These are phyloP conservation scores for Aspergillus novoparasiticus DNA, from an alignment of 2,329 filamentous ascomycete genomes.

Conservation along the genomic window DNA sequence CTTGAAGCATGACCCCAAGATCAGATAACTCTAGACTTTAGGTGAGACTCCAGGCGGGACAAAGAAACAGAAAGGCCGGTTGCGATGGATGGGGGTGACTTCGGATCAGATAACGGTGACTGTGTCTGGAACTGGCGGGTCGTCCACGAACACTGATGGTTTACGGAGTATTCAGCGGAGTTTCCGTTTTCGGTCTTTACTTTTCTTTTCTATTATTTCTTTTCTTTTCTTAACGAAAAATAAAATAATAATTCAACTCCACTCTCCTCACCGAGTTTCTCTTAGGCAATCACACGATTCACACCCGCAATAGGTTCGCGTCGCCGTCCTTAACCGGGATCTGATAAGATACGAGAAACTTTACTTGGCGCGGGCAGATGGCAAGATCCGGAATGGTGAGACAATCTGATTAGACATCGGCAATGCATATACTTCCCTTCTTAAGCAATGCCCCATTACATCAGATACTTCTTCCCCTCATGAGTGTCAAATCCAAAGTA, in stretches of 20 bases:
- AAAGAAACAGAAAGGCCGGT: not conserved
- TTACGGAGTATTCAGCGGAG: not conserved
- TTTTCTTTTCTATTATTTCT: not conserved
- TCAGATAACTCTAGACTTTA: slow-evolving; percentile 11
- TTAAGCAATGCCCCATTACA: not conserved
- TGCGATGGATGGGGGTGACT: not conserved
- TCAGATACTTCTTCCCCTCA: not conserved
- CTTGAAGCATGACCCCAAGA: not conserved
- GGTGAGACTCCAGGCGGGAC: not conserved
- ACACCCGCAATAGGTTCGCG: not conserved
- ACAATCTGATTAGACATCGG: not conserved
- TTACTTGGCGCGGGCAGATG: not conserved
- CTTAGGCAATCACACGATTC: not conserved
- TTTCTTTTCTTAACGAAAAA: too few relatives aligned
- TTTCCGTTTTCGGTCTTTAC: not conserved
- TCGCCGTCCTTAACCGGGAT: not conserved
- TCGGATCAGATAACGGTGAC: slow-evolving; percentile 15
- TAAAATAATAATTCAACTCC: not conserved
- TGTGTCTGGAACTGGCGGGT: not conserved
- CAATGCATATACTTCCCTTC: not conserved
- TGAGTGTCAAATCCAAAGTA: not conserved
- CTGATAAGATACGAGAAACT: not conserved
- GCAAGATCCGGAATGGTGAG: not conserved
- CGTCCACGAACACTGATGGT: not conserved
- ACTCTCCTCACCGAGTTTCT: not conserved